Percentiles rank a stretch among this genome's conserved stretches.
Conservation (phyloP, 805 yeast genomes). For the Sporopachydermia quercuum region DNA sequence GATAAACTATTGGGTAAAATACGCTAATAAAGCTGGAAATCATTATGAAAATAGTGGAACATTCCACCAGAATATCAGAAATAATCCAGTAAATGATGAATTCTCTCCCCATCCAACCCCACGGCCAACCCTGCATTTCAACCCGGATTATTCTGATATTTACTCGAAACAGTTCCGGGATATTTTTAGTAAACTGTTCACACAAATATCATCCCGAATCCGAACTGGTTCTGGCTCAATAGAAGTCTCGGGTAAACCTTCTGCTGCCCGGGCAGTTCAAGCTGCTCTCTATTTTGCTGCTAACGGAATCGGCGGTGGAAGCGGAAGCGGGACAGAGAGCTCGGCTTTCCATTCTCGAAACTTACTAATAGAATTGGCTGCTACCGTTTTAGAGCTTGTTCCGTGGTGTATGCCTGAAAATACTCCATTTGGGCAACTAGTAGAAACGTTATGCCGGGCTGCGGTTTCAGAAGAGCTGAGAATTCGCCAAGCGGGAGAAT, state of each 20-base stretch:
- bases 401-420: slow-evolving; percentile 51
- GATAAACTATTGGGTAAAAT: no score
- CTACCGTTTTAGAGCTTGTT: slow-evolving; percentile 51
- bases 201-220: neutral
- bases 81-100: neutral
- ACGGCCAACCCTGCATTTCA: no score
- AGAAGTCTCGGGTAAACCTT: neutral
- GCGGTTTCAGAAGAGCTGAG: slow-evolving; percentile 49
- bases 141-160: neutral
- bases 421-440: slow-evolving; percentile 43
- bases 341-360: no score
- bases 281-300: neutral
- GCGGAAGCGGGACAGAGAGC: no score
- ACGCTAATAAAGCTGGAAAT: no score
- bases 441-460: slow-evolving; percentile 68
- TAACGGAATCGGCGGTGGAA: no score
- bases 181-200: neutral
- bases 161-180: neutral
- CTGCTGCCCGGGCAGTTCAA: neutral
- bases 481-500: slow-evolving; percentile 50
- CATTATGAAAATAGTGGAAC: no score
- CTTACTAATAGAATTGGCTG: slow-evolving; percentile 38
- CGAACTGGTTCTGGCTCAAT: neutral
- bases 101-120: no score
- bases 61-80: neutral